Evolutionary conservation across 2,329 filamentous ascomycete species (phyloP), one percentile per base, ranked within the genome.

Genomic region (Cercospora sp.): DNA sequence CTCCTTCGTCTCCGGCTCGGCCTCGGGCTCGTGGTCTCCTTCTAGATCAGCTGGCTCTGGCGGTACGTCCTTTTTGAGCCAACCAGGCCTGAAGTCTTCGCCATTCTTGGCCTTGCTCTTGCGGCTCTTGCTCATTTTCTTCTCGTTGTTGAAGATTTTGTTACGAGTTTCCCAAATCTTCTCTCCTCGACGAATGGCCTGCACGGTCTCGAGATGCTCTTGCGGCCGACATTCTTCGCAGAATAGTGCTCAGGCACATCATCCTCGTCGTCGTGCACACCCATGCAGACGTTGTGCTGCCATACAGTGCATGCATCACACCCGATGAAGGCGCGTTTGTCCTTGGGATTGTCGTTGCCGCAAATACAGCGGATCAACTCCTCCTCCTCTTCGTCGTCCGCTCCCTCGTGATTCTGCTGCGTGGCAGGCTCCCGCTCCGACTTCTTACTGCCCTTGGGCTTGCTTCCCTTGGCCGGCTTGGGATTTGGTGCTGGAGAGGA

Each of bases 201-300:
- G 90, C 3, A 99, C 82, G 2, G 97, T 87, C 69, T 90, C 89
- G 73, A 88, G 89, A 81, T 99, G 95, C 70, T 94, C 89, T 66
- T 93, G 87, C 0, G 95, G 95, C 63, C 87, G 87, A 82, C 95
- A 98, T 80, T 90, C 84, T 80, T 99, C 95, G 81, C 95, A 99
- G 81, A 91, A 82, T 99, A 99, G 80, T 91, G 86, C 69, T 91
- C 91, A 32, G 91, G 90, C 65, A 92, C 85, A 75, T 94, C 88
- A 68, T 94, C 82, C 66, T 86, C 91, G 34, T 90, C 88, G 74
- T 91, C 93, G 58, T 90, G 88, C 75, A 97, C 88, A 63, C 92
- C 93, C 84, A 99, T 92, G 79, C 95, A 99, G 71, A 96, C 90
- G 77, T 97, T 97, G 81, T 99, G 95, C 81, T 99, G 95, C 95